Evolutionary conservation across 2,329 filamentous ascomycete species (phyloP).

Genomic region (Lasiodiplodia sp.): DNA sequence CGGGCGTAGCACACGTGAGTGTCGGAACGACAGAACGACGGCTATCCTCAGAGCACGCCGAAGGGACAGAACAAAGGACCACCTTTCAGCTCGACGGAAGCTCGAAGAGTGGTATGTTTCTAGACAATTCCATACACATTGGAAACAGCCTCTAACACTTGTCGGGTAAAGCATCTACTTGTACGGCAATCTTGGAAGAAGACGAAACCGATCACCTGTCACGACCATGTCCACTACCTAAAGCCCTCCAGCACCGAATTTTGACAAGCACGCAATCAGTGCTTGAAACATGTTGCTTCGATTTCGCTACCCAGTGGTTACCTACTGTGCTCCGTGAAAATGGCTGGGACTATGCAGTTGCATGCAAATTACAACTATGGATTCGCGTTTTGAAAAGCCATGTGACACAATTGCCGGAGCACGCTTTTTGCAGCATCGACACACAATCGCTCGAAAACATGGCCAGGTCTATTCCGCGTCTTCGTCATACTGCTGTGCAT

Average conservation of each 20-base stretch:
- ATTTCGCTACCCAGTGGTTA: slow-evolving; percentile 45
- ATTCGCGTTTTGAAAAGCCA: slow-evolving; percentile 37
- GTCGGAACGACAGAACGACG: background rate
- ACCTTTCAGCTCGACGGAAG: background rate
- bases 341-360: slow-evolving; percentile 44
- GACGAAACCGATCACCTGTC: slow-evolving; percentile 34
- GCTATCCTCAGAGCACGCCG: background rate
- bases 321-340: slow-evolving; percentile 40
- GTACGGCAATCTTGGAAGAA: background rate
- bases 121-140: background rate
- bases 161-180: background rate
- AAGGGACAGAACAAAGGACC: background rate
- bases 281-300: slow-evolving; percentile 52
- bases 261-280: slow-evolving; percentile 45
- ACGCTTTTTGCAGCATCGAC: background rate
- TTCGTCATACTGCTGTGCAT: slow-evolving; percentile 7
- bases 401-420: background rate
- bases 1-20: background rate
- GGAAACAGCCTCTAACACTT: background rate
- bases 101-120: slow-evolving; percentile 2
- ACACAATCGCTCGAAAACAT: slow-evolving; percentile 1
- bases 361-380: slow-evolving; percentile 49
- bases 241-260: slow-evolving; percentile 47
- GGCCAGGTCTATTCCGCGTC: slow-evolving; percentile 1
- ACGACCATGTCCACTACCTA: slow-evolving; percentile 45